Evolutionary conservation across 192 early-diverging fungal species (phyloP), one percentile per base, ranked within the genome.

Genomic region (Chytriomyces hyalinus): DNA sequence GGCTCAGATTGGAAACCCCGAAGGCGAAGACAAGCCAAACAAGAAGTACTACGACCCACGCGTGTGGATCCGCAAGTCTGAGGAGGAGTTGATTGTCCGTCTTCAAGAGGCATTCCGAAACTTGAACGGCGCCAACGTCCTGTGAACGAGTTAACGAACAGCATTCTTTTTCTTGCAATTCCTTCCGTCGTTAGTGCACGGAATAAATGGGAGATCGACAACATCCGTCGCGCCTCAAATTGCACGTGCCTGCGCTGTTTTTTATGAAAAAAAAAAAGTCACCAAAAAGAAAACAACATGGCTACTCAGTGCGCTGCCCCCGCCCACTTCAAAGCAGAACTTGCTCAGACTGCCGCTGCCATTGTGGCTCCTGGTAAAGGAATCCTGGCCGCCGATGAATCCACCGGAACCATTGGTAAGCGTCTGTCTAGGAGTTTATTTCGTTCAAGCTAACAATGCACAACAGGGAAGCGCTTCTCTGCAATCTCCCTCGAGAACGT

Each of bases 21-120:
- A 97, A 70, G 96, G 95, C 81, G 86, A 87, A n/a, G 89, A 91
- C 85, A 96, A 97, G 89, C 96, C 95, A 86, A 98, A 97, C 91
- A 98, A 98, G 93, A 98, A 98, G 89, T 93, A 91, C 87, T 97
- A 98, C 85, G 96, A 98, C 84, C 96, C 96, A 61, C 93, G 96
- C 82, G 93, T 94, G 79, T 97, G 90, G 81, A 82, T 98, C 80
- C 94, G 96, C 76, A 90, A 93, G 81, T 91, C 89, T 78, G 96
- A 98, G 84, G 94, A 96, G 90, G 84, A 83, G 79, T 93, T 97
- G 94, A 83, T 83, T 82, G 87, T 87, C 74, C 94, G 95, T 86
- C 92, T 94, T 70, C 81, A 92, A 81, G 78, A 90, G 75, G 94
- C 93, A 70, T 93, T 93, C 87, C 61, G 76, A 26, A 90, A 95